These are phyloP conservation scores for Cercophora scortea DNA, from an alignment of 495 filamentous ascomycete genomes.

Conservation along the genomic window DNA sequence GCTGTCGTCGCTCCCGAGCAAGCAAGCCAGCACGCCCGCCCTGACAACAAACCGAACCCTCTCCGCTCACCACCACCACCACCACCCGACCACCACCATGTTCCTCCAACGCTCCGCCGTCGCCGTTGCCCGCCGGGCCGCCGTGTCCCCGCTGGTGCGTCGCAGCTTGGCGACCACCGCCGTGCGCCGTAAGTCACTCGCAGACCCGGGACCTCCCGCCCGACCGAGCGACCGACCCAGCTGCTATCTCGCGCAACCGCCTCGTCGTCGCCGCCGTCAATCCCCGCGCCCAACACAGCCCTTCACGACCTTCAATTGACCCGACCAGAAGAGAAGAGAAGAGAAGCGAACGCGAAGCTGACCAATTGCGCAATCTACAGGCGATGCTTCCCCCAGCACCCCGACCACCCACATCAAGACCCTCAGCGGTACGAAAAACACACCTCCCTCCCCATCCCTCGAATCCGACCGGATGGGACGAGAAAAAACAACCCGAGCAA, in stretches of 20 bases:
- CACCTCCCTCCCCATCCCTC: neutral
- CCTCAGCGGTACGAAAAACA: constrained; percentile 21
- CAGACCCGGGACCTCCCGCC: too few species aligned
- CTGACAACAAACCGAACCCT: neutral
- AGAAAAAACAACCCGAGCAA: neutral
- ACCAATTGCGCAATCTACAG: constrained; percentile 4
- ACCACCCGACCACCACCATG: constrained; percentile 45
- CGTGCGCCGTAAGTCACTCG: constrained; percentile 47
- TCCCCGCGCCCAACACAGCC: neutral
- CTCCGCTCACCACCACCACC: constrained; percentile 6
- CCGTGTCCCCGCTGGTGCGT: constrained; percentile 48
- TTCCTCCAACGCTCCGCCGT: constrained; percentile 76
- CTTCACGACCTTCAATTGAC: constrained; percentile 2
- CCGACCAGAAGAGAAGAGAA: neutral
- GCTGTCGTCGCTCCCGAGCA: constrained; percentile 4
- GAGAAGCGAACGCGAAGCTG: neutral
- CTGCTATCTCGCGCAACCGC: constrained; percentile 14
- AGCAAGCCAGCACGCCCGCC: constrained; percentile 6
- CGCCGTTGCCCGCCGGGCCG: constrained; percentile 62
- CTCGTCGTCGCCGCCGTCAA: neutral
- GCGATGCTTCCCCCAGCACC: constrained; percentile 10
- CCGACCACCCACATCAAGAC: constrained; percentile 23
- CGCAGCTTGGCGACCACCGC: constrained; percentile 52
- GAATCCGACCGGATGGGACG: neutral
- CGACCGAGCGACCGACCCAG: neutral